These are phyloP conservation scores for Phaffomyces antillensis DNA, from an alignment of 805 yeast species.

Conservation along the genomic window DNA sequence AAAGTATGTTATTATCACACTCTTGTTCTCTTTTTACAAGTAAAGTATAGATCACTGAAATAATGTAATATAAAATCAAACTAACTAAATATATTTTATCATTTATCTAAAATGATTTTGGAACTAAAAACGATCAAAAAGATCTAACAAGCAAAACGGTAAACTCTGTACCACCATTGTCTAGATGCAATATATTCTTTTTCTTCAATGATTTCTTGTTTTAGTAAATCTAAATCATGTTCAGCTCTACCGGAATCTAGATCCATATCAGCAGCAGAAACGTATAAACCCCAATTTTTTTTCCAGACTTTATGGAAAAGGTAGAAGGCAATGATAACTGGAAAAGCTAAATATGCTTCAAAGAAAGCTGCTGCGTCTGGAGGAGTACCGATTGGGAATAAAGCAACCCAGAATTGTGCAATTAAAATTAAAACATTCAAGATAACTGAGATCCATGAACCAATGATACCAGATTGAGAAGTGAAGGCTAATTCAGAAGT, in stretches of 20 bases:
- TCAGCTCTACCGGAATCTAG: slow-evolving; percentile 59
- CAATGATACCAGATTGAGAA: slow-evolving; percentile 64
- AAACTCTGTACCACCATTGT: slow-evolving; percentile 40
- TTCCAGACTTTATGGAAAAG: slow-evolving; percentile 36
- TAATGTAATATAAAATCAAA: no score
- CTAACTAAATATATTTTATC: no score
- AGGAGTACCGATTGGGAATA: slow-evolving; percentile 24
- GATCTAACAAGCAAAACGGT: slow-evolving; percentile 40
- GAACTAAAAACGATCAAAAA: no score
- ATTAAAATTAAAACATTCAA: slow-evolving; percentile 55
- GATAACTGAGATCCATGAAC: slow-evolving; percentile 55
- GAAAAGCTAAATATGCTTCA: slow-evolving; percentile 33
- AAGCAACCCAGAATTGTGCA: slow-evolving; percentile 79
- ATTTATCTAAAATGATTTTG: no score
- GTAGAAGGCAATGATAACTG: slow-evolving; percentile 32
- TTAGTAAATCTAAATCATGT: slow-evolving; percentile 46
- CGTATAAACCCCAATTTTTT: slow-evolving; percentile 32
- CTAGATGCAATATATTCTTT: slow-evolving; percentile 38
- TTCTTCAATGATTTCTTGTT: slow-evolving; percentile 55
- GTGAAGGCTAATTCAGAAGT: slow-evolving; percentile 60
- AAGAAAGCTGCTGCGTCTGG: slow-evolving; percentile 28
- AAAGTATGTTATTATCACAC: no score
- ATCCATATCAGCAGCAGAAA: slow-evolving; percentile 45
- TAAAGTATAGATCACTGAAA: no score
- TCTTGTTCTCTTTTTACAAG: no score